These are phyloP conservation scores for Cercospora canescens DNA, from an alignment of 2,329 filamentous ascomycete genomes.

Conservation along the genomic window DNA sequence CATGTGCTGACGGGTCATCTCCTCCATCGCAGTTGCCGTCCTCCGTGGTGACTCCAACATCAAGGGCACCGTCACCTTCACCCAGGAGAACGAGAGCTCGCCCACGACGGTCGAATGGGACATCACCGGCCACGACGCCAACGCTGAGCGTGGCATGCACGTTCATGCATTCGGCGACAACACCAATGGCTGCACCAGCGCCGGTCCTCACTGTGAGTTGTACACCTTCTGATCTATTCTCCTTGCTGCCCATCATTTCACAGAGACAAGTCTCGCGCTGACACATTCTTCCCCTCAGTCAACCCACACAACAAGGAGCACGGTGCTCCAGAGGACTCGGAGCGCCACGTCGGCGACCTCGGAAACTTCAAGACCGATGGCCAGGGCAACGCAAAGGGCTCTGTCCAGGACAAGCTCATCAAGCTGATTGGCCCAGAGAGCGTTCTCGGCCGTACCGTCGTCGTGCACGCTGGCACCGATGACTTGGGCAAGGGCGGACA, in stretches of 20 bases:
- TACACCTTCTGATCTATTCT: not conserved
- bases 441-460: slow-evolving; percentile 92
- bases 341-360: slow-evolving; percentile 94
- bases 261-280: not conserved
- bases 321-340: slow-evolving; percentile 78
- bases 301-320: slow-evolving; percentile 93
- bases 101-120: slow-evolving; percentile 89
- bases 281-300: slow-evolving; percentile 58
- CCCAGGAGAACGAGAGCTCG: slow-evolving; percentile 79
- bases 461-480: slow-evolving; percentile 92
- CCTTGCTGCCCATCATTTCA: not conserved
- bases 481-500: slow-evolving; percentile 90
- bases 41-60: slow-evolving; percentile 97
- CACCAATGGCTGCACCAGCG: slow-evolving; percentile 99
- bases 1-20: slow-evolving; percentile 18
- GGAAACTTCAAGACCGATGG: slow-evolving; percentile 96
- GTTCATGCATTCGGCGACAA: slow-evolving; percentile 99
- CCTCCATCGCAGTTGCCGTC: slow-evolving; percentile 76
- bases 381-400: slow-evolving; percentile 86
- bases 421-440: slow-evolving; percentile 97
- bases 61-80: slow-evolving; percentile 89
- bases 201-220: slow-evolving; percentile 88
- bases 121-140: slow-evolving; percentile 88
- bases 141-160: slow-evolving; percentile 97
- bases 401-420: slow-evolving; percentile 75